A percentile compares a stretch with the other conserved stretches of the same genome.
These are phyloP conservation scores for Aspergillus avenaceus DNA, from an alignment of 495 filamentous ascomycete species.

Conservation along the genomic window DNA sequence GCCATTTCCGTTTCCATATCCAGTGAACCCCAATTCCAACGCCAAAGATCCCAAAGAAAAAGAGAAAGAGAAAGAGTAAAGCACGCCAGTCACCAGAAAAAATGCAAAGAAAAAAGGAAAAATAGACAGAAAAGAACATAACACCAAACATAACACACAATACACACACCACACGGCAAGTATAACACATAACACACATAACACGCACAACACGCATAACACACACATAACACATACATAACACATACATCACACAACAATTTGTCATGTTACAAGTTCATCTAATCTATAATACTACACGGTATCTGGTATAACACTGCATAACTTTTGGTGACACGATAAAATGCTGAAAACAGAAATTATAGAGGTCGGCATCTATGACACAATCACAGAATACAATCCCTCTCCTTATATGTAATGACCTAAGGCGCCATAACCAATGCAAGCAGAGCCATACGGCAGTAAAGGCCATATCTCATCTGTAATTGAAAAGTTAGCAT, in stretches of 20 bases:
- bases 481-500: constrained; percentile 35
- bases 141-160: constrained; percentile 22
- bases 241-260: constrained; percentile 31
- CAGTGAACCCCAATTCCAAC: neutral
- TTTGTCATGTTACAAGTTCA: constrained; percentile 38
- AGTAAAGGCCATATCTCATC: constrained; percentile 98
- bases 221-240: constrained; percentile 31
- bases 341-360: constrained; percentile 18
- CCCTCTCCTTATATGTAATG: constrained; percentile 12
- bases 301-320: constrained; percentile 30
- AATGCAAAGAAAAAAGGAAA: constrained; percentile 17
- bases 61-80: constrained; percentile 3
- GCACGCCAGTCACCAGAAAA: constrained; percentile 4
- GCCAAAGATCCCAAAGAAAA: constrained; percentile 1
- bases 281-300: constrained; percentile 46
- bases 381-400: constrained; percentile 5
- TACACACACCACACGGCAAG: constrained; percentile 21
- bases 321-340: constrained; percentile 34
- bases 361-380: constrained; percentile 15
- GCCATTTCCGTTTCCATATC: neutral
- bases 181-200: constrained; percentile 24
- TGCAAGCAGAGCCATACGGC: constrained; percentile 93
- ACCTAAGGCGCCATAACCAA: constrained; percentile 71
- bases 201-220: constrained; percentile 18
- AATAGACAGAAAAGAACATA: constrained; percentile 16